phyloP scores from a whole-genome alignment of 768 basidiomycete species.

The Russula lepida region DNA sequence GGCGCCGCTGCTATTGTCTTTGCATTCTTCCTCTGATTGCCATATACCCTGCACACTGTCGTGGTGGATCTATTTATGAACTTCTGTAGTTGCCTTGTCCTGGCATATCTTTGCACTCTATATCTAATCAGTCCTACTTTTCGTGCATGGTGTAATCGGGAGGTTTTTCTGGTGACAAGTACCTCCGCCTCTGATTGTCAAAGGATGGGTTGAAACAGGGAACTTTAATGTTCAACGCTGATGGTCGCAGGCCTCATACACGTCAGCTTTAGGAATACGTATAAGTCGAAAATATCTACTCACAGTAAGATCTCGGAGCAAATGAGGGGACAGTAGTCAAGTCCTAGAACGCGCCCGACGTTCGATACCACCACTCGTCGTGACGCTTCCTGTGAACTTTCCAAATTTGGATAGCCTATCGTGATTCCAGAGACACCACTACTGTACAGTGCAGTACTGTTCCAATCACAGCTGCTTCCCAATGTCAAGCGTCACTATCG shows the following conservation, averaged over 20 bases:
- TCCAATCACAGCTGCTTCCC: neutral
- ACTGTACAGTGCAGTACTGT: neutral
- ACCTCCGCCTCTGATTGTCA: neutral
- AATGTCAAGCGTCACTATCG: slow-evolving; percentile 16
- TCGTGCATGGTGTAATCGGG: neutral
- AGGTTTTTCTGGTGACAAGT: neutral
- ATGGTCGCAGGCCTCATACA: neutral
- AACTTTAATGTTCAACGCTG: neutral
- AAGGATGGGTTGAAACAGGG: neutral
- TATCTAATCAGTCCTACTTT: neutral
- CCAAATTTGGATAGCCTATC: neutral
- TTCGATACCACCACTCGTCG: neutral
- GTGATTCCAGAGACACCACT: neutral
- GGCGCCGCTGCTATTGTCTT: slow-evolving; percentile 18
- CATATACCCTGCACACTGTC: neutral
- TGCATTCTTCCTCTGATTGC: slow-evolving; percentile 7
- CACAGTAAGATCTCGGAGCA: no score
- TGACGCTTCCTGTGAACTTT: neutral
- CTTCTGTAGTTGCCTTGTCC: neutral
- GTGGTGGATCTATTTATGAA: neutral
- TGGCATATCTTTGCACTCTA: slow-evolving; percentile 1
- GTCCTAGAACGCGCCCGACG: neutral
- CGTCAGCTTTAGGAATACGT: no score
- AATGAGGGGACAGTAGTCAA: neutral
- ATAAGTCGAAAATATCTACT: no score